phyloP scores from a whole-genome alignment of 2,329 filamentous ascomycete species.

The Pseudogymnoascus sp. region DNA sequence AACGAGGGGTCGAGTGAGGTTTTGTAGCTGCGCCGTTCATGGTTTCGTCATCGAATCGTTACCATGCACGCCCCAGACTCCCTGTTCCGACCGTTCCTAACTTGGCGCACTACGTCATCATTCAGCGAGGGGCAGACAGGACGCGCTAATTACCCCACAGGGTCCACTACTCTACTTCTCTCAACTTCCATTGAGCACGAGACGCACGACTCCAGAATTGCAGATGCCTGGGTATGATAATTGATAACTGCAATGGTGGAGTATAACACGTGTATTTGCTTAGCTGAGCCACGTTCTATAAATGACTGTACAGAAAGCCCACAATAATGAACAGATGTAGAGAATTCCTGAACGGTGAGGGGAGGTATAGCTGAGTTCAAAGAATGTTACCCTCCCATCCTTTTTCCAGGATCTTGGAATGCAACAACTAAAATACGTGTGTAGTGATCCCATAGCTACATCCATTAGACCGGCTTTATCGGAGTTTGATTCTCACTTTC shows the following conservation, averaged over 20 bases:
- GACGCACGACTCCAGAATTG: neutral
- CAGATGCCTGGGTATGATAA: neutral
- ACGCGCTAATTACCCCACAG: neutral
- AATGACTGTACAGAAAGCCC: conserved; percentile 2
- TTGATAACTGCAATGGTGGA: conserved; percentile 1
- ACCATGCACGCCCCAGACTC: neutral
- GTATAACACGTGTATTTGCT: conserved; percentile 2
- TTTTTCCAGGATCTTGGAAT: neutral
- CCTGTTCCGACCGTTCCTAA: neutral
- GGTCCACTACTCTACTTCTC: conserved; percentile 5
- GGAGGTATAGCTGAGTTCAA: neutral
- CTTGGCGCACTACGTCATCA: conserved; percentile 7
- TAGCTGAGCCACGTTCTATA: conserved; percentile 7
- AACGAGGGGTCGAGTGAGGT: neutral
- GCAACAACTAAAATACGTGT: neutral
- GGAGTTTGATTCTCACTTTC: neutral
- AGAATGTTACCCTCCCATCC: neutral
- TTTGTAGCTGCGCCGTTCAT: conserved; percentile 6
- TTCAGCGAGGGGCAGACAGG: neutral
- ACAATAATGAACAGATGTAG: conserved; percentile 1
- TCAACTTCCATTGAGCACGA: conserved; percentile 6
- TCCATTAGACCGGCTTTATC: neutral
- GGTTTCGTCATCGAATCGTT: conserved; percentile 3
- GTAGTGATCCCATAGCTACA: neutral
- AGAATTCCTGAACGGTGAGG: neutral